Conservation (phyloP, 2,329 filamentous ascomycete species). For the Nemania diffusa region DNA sequence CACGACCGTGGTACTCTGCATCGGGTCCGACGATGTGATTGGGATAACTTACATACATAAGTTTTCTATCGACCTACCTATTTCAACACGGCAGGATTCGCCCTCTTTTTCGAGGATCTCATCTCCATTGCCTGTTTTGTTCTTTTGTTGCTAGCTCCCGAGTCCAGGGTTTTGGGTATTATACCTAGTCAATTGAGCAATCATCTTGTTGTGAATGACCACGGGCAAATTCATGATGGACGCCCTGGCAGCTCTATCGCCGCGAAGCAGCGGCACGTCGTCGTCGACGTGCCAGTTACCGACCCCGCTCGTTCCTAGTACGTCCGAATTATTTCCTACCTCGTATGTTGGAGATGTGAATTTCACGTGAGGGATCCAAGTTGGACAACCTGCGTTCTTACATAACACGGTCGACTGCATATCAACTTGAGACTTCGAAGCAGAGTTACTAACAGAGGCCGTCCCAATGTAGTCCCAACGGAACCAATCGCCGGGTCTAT, state of each 20-base stretch:
- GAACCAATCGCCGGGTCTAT: conserved; percentile 33
- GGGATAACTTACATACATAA: conserved; percentile 2
- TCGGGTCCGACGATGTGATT: conserved; percentile 14
- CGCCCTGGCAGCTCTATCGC: conserved; percentile 2
- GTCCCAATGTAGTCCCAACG: conserved; percentile 27
- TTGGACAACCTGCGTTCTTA: not conserved
- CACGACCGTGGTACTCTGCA: conserved; percentile 4
- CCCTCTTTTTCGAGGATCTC: not conserved
- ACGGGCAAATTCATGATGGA: conserved; percentile 17
- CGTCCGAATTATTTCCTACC: conserved; percentile 7
- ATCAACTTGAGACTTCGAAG: not conserved
- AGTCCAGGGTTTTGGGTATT: not conserved
- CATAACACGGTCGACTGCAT: not conserved
- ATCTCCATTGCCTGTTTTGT: not conserved
- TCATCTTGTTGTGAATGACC: conserved; percentile 3
- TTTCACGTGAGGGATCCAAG: not conserved
- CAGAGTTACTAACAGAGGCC: conserved; percentile 6
- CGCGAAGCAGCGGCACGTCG: conserved; percentile 1
- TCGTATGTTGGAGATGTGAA: not conserved
- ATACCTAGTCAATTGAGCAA: not conserved
- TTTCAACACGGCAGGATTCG: conserved; percentile 6
- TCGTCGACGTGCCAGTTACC: conserved; percentile 24
- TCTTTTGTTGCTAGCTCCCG: not conserved
- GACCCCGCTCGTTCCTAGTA: conserved; percentile 30
- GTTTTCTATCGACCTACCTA: conserved; percentile 11